Evolutionary conservation across 2,329 filamentous ascomycete species (phyloP).

Genomic region (Colletotrichum destructivum): DNA sequence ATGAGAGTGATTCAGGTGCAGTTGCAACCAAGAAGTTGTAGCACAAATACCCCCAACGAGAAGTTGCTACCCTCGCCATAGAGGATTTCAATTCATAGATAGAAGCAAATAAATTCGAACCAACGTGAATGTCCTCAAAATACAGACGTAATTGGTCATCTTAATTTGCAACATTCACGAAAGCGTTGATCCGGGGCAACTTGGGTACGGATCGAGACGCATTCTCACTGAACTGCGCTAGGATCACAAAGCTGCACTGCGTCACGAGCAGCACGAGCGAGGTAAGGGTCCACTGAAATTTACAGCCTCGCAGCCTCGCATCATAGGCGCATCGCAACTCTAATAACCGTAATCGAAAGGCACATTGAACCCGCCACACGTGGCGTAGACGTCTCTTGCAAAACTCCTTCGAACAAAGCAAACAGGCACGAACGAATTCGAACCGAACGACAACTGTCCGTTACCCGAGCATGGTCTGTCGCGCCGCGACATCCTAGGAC

Average conservation of each 20-base stretch:
- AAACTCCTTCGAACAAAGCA: slow-evolving; percentile 1
- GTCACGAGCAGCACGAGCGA: neutral
- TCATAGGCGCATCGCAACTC: slow-evolving; percentile 31
- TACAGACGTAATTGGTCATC: neutral
- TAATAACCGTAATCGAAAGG: slow-evolving; percentile 30
- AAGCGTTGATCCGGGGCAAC: no score
- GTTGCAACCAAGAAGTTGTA: neutral
- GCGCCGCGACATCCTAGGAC: slow-evolving; percentile 40
- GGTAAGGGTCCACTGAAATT: slow-evolving; percentile 36
- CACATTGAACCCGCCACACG: slow-evolving; percentile 32
- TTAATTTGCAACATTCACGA: neutral
- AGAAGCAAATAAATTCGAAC: neutral
- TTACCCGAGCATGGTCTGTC: slow-evolving; percentile 36
- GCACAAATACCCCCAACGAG: slow-evolving; percentile 17
- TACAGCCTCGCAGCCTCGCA: slow-evolving; percentile 54
- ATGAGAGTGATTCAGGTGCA: slow-evolving; percentile 6
- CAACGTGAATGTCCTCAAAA: neutral
- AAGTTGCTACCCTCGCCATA: neutral
- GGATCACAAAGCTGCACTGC: slow-evolving; percentile 9
- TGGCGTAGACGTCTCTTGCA: slow-evolving; percentile 12
- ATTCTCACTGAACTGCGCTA: slow-evolving; percentile 5
- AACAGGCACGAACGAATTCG: neutral
- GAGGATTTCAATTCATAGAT: neutral
- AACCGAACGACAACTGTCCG: slow-evolving; percentile 1
- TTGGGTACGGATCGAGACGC: neutral